Conservation (phyloP, 768 basidiomycete species). For the Ramaria sp. region DNA sequence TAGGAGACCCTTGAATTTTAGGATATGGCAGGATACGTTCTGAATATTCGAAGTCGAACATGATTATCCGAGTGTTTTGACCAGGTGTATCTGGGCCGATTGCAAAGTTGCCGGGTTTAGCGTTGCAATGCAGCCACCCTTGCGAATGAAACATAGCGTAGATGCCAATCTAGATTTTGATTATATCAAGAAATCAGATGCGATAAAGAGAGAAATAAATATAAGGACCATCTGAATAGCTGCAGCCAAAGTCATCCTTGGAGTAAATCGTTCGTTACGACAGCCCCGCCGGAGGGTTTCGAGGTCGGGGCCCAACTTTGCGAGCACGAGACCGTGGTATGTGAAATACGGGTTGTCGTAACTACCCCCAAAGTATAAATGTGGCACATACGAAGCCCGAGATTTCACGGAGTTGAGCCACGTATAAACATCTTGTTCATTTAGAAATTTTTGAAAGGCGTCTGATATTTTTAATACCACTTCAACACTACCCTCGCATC, state of each 20-base stretch:
- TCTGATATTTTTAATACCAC: neutral
- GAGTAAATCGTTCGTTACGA: neutral
- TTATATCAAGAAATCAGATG: neutral
- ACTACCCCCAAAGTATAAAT: neutral
- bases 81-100: neutral
- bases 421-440: neutral
- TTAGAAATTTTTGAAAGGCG: neutral
- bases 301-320: neutral
- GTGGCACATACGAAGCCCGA: neutral
- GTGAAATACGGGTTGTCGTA: neutral
- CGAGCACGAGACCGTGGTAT: neutral
- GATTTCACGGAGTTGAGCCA: neutral
- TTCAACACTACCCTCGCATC: neutral
- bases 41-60: neutral
- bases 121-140: neutral
- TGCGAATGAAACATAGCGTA: neutral
- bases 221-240: neutral
- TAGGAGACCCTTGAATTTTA: neutral
- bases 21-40: neutral
- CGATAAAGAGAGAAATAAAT: neutral
- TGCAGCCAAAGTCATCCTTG: neutral
- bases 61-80: neutral
- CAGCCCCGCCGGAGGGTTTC: neutral
- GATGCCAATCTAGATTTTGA: neutral
- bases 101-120: neutral